Base-by-base conservation (phyloP, 2,329 filamentous ascomycete genomes). In the Raffaelea arxii region DNA sequence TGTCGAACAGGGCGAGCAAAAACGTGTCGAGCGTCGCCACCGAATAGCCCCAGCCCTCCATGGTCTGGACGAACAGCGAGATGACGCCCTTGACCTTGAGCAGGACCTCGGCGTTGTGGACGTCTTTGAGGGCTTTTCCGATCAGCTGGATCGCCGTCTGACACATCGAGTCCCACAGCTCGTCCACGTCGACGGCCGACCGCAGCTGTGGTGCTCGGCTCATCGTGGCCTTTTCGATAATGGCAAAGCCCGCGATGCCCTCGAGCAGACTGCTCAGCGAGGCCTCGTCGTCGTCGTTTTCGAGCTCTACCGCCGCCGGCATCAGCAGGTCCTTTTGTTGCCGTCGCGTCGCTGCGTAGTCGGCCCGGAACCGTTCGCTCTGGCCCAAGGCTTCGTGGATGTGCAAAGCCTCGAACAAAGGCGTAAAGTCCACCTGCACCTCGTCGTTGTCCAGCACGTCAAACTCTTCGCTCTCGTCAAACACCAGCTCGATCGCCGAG, bases 101-200 rank as follows among this genome's bases (percentile, higher is more conserved):
- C 30, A 98, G 70, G 24, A 85, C 78, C 60, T 97, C 90, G 12
- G 92, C 89, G 60, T 94, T 92, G 49, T 80, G 81, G n/a, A 98
- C 79, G 36, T 82, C 79, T 43, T 78, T 75, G 4, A 98, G 69
- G 0, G 87, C 84, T 55, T 83, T 86, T 1, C 83, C 82, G 51
- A 94, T 94, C 41, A 97, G 71, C 9, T 75, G 77, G 54, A 97
- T 88, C 1, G 87, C 84, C 39, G 84, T 82, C 58, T 90, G 86
- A 59, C 91, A 97, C 86, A 97, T 92, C 0, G 90, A 96, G 58
- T 97, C 91, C 92, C 92, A 98, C 2, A 98, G 70, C 64, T 97
- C 92, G 59, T 98, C 92, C n/a, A 96, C 90, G 68, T 98, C 92
- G 54, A 86, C 78, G 11, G 79, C 70, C 24, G 88, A 84, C 52